phyloP scores from a whole-genome alignment of 1,139 yeast species.

The Suhomyces atakaporum region DNA sequence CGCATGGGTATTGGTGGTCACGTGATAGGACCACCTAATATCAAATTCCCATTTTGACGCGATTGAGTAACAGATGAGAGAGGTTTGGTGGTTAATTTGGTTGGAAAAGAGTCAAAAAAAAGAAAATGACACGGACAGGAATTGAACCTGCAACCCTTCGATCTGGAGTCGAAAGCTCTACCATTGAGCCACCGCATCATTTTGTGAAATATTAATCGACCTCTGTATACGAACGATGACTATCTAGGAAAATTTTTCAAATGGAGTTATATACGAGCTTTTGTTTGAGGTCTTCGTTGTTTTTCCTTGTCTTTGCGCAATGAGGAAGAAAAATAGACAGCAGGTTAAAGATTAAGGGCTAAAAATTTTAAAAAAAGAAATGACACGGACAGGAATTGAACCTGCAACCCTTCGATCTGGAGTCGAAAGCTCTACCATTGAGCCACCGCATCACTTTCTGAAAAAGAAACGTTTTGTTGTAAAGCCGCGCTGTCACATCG shows the following conservation, averaged over 20 bases:
- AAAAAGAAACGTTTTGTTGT: too few relatives aligned
- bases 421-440: slow-evolving; percentile 92
- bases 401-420: slow-evolving; percentile 66
- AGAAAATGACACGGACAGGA: slow-evolving; percentile 23
- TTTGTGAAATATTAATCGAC: background rate
- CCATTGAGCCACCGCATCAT: slow-evolving; percentile 84
- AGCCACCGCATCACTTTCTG: slow-evolving; percentile 63
- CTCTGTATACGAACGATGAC: too few relatives aligned
- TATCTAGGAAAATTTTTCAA: too few relatives aligned
- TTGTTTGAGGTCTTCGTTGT: too few relatives aligned
- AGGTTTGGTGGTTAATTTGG: too few relatives aligned
- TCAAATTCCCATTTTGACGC: background rate
- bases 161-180: slow-evolving; percentile 87
- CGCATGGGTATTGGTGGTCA: slow-evolving; percentile 1
- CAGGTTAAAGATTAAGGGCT: too few relatives aligned
- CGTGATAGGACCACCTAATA: slow-evolving; percentile 3
- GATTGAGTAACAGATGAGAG: too few relatives aligned
- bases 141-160: slow-evolving; percentile 53
- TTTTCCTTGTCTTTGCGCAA: too few relatives aligned
- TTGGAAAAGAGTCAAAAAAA: background rate
- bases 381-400: slow-evolving; percentile 28
- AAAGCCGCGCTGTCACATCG: too few relatives aligned
- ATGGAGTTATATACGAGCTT: too few relatives aligned
- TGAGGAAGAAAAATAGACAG: too few relatives aligned
- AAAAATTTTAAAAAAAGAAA: slow-evolving; percentile 3